A percentile compares a stretch with the other conserved stretches of the same genome.
Conservation (phyloP, 2,329 filamentous ascomycete genomes). For the Aspergillus clavatus region DNA sequence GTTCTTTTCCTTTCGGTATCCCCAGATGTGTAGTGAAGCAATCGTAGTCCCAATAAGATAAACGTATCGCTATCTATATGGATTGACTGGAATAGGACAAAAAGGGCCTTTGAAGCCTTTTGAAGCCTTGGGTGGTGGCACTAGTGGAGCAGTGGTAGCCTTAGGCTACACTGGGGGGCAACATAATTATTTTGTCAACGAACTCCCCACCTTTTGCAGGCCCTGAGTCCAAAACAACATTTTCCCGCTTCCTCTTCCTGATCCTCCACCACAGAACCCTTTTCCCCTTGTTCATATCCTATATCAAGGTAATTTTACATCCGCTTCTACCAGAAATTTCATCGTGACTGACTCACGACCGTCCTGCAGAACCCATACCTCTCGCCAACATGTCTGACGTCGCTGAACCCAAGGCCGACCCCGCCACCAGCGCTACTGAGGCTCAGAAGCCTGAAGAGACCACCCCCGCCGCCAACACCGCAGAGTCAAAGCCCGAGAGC, state of each 20-base stretch:
- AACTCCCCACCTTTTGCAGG: slow-evolving; percentile 20
- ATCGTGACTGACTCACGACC: slow-evolving; percentile 5
- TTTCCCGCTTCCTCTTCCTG: neutral
- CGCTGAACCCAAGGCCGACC: slow-evolving; percentile 41
- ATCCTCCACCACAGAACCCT: neutral
- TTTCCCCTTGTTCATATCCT: neutral
- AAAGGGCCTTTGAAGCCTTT: slow-evolving; percentile 2
- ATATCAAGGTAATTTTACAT: neutral
- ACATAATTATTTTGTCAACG: slow-evolving; percentile 7
- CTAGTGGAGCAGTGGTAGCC: slow-evolving; percentile 12
- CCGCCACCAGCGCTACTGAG: slow-evolving; percentile 37
- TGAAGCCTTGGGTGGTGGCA: slow-evolving; percentile 12
- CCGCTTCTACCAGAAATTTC: neutral
- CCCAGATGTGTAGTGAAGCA: too few relatives aligned
- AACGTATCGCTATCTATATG: neutral
- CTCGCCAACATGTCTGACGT: slow-evolving; percentile 39
- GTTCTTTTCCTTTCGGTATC: too few relatives aligned
- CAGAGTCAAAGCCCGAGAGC: slow-evolving; percentile 26
- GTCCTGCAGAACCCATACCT: slow-evolving; percentile 6
- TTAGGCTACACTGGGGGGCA: slow-evolving; percentile 13
- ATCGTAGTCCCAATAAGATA: too few relatives aligned
- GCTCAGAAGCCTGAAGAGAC: slow-evolving; percentile 31
- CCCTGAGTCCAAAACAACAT: neutral
- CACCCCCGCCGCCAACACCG: slow-evolving; percentile 30
- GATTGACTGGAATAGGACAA: too few relatives aligned